Base-by-base conservation (phyloP, 2,329 filamentous ascomycete species). In the Fusarium sp. region DNA sequence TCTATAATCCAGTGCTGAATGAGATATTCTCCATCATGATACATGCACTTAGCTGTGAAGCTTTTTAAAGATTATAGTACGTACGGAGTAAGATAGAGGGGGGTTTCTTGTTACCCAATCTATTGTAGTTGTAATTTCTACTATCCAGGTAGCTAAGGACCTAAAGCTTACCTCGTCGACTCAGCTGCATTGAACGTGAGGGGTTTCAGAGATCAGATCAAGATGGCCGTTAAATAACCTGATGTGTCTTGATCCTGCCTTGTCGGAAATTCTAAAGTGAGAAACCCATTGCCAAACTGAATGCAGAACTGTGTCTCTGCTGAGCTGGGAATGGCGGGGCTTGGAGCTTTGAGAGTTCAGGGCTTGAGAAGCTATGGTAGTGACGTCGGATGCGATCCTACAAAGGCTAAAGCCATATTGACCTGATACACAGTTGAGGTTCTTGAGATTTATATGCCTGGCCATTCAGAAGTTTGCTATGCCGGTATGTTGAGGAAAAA, bases 1-100 rank as follows among this genome's bases (percentile, higher is more conserved):
- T 77, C 55, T 61, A 77, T 76, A 65, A 70, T 76, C 75, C 75
- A 47, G 19, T 5, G 32, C 59, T 62, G 69, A 49, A 47, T 47
- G 20, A 33, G 30, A 14, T 51, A 14, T n/a, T 33, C 33, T 14
- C 14, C 14, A 53, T 37, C 40, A 54, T 54, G 51, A 39, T 28
- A 52, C 19, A 28, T 33, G 28, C 20, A 26, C 13, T 17, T 10
- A 19, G 22, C 6, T 35, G 6, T 35, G 35, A 19, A n/a, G 17
- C 8, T n/a, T 10, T 17, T 19, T n/a, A 7, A 37, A 17, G 17
- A 15, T n/a, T 35, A 17, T 10, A 35, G 15, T 17, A 35, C 32
- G 14, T 35, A 35, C 7, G 7, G 14, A 7, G 32, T 14, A 35
- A 15, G 4, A 14, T 35, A 8, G 6, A 35, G 15, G 7, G 13